Base-by-base conservation (phyloP, 805 yeast genomes). In the Saccharomycopsis sp. region DNA sequence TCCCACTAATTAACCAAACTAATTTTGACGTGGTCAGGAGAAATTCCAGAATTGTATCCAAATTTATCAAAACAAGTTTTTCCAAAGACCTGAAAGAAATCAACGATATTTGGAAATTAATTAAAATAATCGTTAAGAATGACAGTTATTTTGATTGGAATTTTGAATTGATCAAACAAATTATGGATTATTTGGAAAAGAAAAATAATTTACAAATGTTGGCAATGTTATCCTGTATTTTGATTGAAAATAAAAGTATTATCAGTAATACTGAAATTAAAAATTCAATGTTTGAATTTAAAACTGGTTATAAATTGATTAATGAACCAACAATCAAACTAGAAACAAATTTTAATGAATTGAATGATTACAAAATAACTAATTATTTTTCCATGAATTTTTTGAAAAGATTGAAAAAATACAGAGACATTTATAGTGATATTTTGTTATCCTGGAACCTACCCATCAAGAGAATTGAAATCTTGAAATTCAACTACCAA, bases 401-500 rank as follows among this genome's bases (percentile, higher is more conserved):
- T 3, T 27, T 40, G 14, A 21, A 18, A 10, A 34, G 49, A n/a
- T 31, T 45, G 9, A 32, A 34, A 10, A 45, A 45, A 28, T 45
- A 45, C 53, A 57, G 95, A 30, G 67, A 70, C 17, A 79, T 77
- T 49, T 88, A 89, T 56, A 87, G 96, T 0, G 72, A 79, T 15
- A 67, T 88, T 53, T 62, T 88, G 12, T 83, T 72, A 52, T 58
- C 70, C 26, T 89, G 96, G 96, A 94, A 92, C 0, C 64, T 87
- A 15, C 82, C 87, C 0, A 69, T 82, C n/a, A 74, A 79, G 48
- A 60, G 95, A 32, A 75, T 84, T 21, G 88, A 88, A 52, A 71
- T 88, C 9, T 56, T 85, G 41, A 86, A 88, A 58, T 72, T 74
- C 62, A 80, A 79, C 51, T 70, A 68, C 27, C 34, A 31, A 49